Conservation (phyloP, 2,329 filamentous ascomycete genomes). For the Colletotrichum higginsianum region DNA sequence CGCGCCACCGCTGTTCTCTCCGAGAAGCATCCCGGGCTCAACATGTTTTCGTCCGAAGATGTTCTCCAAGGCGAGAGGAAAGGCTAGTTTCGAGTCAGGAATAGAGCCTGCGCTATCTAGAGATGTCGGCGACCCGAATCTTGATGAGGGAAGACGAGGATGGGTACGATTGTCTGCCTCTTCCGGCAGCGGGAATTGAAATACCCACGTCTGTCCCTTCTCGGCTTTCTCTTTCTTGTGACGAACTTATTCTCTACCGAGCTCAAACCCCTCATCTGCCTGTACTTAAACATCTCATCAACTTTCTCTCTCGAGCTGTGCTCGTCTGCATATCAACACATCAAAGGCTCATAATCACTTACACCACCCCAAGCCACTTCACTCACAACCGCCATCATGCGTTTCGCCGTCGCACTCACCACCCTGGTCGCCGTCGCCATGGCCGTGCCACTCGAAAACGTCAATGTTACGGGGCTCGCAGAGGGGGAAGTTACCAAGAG, state of each 20-base stretch:
- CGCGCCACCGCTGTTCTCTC: background rate
- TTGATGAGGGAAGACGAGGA: too few species aligned
- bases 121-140: conserved; percentile 19
- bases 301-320: conserved; percentile 20
- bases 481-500: too few species aligned
- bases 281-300: conserved; percentile 1
- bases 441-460: conserved; percentile 24
- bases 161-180: background rate
- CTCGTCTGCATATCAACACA: background rate
- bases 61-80: conserved; percentile 12
- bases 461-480: background rate
- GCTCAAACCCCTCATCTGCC: conserved; percentile 1
- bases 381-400: conserved; percentile 24
- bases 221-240: too few species aligned
- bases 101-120: conserved; percentile 20
- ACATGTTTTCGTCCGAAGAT: background rate
- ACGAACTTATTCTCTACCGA: background rate
- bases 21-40: background rate
- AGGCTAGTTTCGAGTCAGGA: conserved; percentile 13
- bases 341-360: background rate
- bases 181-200: conserved; percentile 14
- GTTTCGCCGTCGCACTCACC: conserved; percentile 35
- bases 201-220: conserved; percentile 17
- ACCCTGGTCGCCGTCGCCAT: conserved; percentile 35
- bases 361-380: background rate